Evolutionary conservation across 495 filamentous ascomycete genomes (phyloP), one percentile per base, ranked within the genome.

Genomic region (Aspergillus campestris): DNA sequence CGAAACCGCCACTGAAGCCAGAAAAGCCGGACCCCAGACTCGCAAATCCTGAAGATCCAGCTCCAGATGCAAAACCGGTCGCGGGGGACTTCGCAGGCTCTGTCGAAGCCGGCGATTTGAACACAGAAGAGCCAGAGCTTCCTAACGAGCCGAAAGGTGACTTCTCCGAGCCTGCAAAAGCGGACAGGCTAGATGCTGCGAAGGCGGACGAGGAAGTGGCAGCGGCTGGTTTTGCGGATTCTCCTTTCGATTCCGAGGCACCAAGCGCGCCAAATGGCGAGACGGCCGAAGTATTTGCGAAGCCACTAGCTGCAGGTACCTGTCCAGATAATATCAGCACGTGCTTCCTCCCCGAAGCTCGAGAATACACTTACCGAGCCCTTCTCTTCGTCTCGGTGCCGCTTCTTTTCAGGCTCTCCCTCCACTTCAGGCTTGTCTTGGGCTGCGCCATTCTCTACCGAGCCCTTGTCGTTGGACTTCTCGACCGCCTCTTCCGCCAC

Each of bases 71-170:
- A 55, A 74, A 74, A 27, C 62, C 65, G 29, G 62, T 46, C 24
- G 50, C 31, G 3, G 57, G 45, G 5, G 53, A 46, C 28, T 60
- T 59, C n/a, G 49, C 40, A 12, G 55, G 5, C 10, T 53, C 50
- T 18, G 39, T 44, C 27, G 46, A 49, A 35, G 46, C 45, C 14
- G 44, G 45, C 34, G 61, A 55, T 37, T 63, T 65, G 58, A 72
- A 72, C 15, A 67, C 50, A 10, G 69, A 72, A n/a, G 61, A 43
- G 11, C 64, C 59, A 1, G 71, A 64, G 28, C 61, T 47, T 40
- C 64, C 70, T 37, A 79, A 46, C 7, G 69, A 56, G 36, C 78
- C 73, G 49, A 84, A 83, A 7, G 78, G 76, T 5, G 80, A 83
- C 11, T 71, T 57, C 30, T 73, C 61, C 11, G 78, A 75, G 13